Evolutionary conservation across 2,329 filamentous ascomycete genomes (phyloP).

Genomic region (Penicillium sp.): DNA sequence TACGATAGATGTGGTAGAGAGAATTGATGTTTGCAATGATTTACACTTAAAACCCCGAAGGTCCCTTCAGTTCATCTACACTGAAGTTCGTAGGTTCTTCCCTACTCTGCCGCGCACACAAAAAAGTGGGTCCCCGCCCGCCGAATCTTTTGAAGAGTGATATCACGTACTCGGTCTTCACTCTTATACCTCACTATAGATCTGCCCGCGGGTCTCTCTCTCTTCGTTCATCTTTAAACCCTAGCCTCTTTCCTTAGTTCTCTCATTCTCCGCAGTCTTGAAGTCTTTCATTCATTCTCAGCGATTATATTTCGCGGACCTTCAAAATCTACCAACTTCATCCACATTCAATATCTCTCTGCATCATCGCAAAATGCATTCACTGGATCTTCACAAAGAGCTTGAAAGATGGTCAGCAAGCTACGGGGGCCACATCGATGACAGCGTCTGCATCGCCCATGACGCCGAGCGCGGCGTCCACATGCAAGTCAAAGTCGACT

Average conservation of each 20-base stretch:
- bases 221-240: neutral
- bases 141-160: slow-evolving; percentile 22
- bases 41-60: neutral
- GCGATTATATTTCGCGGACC: slow-evolving; percentile 2
- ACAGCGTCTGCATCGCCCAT: slow-evolving; percentile 33
- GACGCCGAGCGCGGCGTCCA: slow-evolving; percentile 37
- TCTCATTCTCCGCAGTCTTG: neutral
- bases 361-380: slow-evolving; percentile 3
- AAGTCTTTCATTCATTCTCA: neutral
- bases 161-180: slow-evolving; percentile 5
- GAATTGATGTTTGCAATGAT: slow-evolving; percentile 18
- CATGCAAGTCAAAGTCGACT: slow-evolving; percentile 33
- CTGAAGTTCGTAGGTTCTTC: neutral
- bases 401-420: slow-evolving; percentile 34
- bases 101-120: neutral
- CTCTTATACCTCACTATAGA: neutral
- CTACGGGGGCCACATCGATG: slow-evolving; percentile 34
- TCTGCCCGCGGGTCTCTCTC: neutral
- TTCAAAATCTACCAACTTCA: neutral
- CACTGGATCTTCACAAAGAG: slow-evolving; percentile 26
- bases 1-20: slow-evolving; percentile 24
- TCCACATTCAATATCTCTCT: neutral
- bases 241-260: neutral
- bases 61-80: neutral
- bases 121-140: slow-evolving; percentile 26